Evolutionary conservation across 768 basidiomycete genomes (phyloP).

Genomic region (Tephrocybe sp.): DNA sequence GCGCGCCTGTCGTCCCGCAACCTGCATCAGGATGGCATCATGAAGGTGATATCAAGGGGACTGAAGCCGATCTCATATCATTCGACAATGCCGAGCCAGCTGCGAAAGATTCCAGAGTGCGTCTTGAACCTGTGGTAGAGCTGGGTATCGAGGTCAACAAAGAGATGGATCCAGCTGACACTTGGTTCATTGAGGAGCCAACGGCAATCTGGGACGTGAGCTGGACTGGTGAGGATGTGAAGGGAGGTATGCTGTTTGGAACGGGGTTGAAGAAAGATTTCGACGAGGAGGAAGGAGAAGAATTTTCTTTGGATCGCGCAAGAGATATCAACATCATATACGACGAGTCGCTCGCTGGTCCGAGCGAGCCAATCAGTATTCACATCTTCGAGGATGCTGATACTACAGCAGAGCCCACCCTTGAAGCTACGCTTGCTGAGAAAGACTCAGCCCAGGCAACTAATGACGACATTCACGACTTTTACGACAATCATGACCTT

Average conservation of each 20-base stretch:
- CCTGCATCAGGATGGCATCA: too few relatives aligned
- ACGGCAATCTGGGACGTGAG: slow-evolving; percentile 15
- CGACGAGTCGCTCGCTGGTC: slow-evolving; percentile 5
- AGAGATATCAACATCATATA: slow-evolving; percentile 4
- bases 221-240: slow-evolving; percentile 9
- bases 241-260: slow-evolving; percentile 2
- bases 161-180: slow-evolving; percentile 15
- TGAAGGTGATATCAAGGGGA: too few relatives aligned
- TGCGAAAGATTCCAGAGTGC: too few relatives aligned
- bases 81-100: too few relatives aligned
- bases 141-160: slow-evolving; percentile 1
- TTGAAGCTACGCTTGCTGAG: too few relatives aligned
- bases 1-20: too few relatives aligned
- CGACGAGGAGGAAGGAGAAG: background rate
- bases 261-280: background rate
- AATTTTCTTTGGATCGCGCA: background rate
- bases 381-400: slow-evolving; percentile 7
- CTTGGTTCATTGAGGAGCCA: slow-evolving; percentile 18
- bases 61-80: too few relatives aligned
- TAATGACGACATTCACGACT: slow-evolving; percentile 15
- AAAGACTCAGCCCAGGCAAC: background rate
- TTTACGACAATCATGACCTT: slow-evolving; percentile 11
- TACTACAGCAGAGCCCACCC: too few relatives aligned
- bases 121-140: background rate
- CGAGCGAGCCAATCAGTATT: slow-evolving; percentile 7